phyloP scores from a whole-genome alignment of 2,329 filamentous ascomycete species.

The Calcarisporium arbuscula region DNA sequence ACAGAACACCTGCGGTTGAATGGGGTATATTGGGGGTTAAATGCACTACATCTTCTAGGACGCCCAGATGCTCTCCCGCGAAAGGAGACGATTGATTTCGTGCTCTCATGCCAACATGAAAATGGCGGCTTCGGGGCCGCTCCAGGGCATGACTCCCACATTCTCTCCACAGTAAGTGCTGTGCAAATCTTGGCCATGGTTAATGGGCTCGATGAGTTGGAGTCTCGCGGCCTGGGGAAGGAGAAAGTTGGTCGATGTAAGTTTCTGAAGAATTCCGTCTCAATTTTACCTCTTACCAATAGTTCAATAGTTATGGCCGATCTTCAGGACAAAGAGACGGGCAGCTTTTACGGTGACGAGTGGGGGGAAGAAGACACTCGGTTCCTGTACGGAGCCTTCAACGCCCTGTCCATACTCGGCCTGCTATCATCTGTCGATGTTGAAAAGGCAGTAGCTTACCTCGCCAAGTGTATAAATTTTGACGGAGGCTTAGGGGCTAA shows the following conservation, averaged over 20 bases:
- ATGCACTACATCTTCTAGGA: slow-evolving; percentile 76
- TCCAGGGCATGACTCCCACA: slow-evolving; percentile 89
- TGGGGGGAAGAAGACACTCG: slow-evolving; percentile 96
- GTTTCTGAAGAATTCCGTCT: too few relatives aligned
- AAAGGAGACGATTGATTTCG: slow-evolving; percentile 78
- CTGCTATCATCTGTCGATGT: slow-evolving; percentile 70
- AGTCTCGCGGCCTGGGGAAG: slow-evolving; percentile 58
- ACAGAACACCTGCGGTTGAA: slow-evolving; percentile 95
- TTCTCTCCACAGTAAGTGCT: slow-evolving; percentile 92
- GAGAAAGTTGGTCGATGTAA: slow-evolving; percentile 72
- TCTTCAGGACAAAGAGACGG: slow-evolving; percentile 73
- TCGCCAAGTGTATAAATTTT: slow-evolving; percentile 82
- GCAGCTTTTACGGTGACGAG: slow-evolving; percentile 88
- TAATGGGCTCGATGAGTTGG: slow-evolving; percentile 78
- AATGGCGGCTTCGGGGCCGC: slow-evolving; percentile 90
- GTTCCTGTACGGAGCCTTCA: slow-evolving; percentile 86
- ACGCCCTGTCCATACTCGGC: slow-evolving; percentile 77
- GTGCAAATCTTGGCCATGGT: slow-evolving; percentile 87
- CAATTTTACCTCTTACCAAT: too few relatives aligned
- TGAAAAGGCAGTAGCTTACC: slow-evolving; percentile 69
- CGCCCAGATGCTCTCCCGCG: slow-evolving; percentile 76
- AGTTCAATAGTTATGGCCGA: slow-evolving; percentile 66
- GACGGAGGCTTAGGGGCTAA: slow-evolving; percentile 89
- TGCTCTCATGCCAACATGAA: slow-evolving; percentile 88
- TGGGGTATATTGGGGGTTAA: slow-evolving; percentile 94